Conservation (phyloP, 1,284 basidiomycete genomes). For the Trametes sp. region DNA sequence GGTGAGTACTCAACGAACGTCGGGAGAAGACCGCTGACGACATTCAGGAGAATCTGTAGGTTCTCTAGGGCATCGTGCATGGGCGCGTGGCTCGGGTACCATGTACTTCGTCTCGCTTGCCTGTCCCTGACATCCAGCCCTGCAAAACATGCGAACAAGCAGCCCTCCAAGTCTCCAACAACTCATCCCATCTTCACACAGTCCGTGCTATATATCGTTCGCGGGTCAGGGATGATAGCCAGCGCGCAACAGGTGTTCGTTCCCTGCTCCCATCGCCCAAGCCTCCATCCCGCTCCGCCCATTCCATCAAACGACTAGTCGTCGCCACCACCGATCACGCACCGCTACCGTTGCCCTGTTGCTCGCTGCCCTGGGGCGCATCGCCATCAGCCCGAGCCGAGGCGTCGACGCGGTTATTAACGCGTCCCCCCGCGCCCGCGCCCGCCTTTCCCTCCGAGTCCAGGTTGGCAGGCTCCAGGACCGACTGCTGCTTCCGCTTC, state of each 20-base stretch:
- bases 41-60: not conserved
- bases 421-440: conserved; percentile 16
- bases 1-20: not conserved
- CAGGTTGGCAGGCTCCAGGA: conserved; percentile 18
- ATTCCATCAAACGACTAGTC: conserved; percentile 26
- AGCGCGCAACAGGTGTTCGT: not conserved
- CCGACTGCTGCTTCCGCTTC: conserved; percentile 1
- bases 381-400: conserved; percentile 8
- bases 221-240: not conserved
- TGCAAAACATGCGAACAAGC: not conserved
- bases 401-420: conserved; percentile 15
- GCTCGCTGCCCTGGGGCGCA: conserved; percentile 7
- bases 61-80: not conserved
- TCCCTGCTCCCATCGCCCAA: not conserved
- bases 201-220: not conserved
- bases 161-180: not conserved
- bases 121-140: not conserved
- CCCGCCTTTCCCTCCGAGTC: conserved; percentile 21
- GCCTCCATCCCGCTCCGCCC: not conserved
- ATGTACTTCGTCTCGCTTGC: not conserved
- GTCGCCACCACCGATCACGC: conserved; percentile 19
- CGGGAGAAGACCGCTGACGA: not conserved
- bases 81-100: not conserved
- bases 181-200: not conserved
- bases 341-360: conserved; percentile 28